A percentile compares a stretch with the other conserved stretches of the same genome.
These are phyloP conservation scores for Mrakia hoshinonis DNA, from an alignment of 768 basidiomycete species.

Conservation along the genomic window DNA sequence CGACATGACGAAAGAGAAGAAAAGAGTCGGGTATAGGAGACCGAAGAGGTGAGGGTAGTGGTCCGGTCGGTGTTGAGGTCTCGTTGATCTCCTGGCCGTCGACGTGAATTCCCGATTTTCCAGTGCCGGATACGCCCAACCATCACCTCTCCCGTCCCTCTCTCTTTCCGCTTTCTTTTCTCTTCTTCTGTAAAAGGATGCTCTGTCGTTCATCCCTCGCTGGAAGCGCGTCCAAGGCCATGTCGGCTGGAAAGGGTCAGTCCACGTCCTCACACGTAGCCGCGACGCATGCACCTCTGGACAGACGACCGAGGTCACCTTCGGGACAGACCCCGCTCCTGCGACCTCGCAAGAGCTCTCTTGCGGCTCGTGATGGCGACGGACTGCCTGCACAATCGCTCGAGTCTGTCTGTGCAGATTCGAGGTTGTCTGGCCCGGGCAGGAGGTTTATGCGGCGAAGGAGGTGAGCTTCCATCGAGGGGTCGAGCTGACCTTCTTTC, in stretches of 20 bases:
- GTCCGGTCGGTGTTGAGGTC: background rate
- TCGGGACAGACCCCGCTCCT: too few relatives aligned
- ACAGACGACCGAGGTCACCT: too few relatives aligned
- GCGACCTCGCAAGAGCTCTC: too few relatives aligned
- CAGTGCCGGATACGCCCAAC: too few relatives aligned
- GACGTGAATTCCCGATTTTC: too few relatives aligned
- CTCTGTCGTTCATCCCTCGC: constrained; percentile 1
- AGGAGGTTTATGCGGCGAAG: too few relatives aligned
- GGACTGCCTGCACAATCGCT: background rate
- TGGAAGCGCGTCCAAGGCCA: background rate
- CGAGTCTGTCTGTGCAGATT: too few relatives aligned
- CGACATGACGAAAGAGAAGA: constrained; percentile 1
- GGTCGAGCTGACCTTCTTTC: constrained; percentile 14
- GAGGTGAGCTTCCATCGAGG: background rate
- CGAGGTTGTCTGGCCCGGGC: too few relatives aligned
- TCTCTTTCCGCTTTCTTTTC: background rate
- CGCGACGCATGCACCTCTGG: too few relatives aligned
- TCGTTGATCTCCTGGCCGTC: too few relatives aligned
- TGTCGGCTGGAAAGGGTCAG: constrained; percentile 3
- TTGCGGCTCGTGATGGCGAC: background rate
- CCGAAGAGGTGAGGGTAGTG: background rate
- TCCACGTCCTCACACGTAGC: background rate
- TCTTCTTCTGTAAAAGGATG: constrained; percentile 4
- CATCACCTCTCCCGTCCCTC: background rate
- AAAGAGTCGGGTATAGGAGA: background rate